A percentile compares a stretch with the other conserved stretches of the same genome.
Evolutionary conservation across 805 yeast genomes (phyloP).

Genomic region (Metahyphopichia silvanorum): DNA sequence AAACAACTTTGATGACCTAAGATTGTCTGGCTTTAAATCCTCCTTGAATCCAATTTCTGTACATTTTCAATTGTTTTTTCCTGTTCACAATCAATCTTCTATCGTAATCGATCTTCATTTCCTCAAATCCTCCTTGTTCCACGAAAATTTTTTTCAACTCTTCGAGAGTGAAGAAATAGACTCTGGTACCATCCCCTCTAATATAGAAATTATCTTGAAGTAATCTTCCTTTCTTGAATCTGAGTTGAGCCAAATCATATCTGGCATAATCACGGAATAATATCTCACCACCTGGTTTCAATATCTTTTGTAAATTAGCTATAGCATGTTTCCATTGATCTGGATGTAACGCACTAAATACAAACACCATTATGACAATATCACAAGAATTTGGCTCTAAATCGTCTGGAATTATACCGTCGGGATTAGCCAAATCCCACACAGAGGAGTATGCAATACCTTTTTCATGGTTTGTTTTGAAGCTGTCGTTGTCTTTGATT

Average conservation of each 20-base stretch:
- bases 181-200: constrained; percentile 97
- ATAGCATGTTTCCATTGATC: constrained; percentile 86
- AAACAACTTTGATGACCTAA: not conserved
- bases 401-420: constrained; percentile 76
- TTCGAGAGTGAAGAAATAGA: constrained; percentile 94
- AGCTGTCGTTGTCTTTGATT: constrained; percentile 63
- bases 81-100: constrained; percentile 87
- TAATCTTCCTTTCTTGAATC: constrained; percentile 85
- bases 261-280: constrained; percentile 93
- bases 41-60: constrained; percentile 94
- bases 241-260: constrained; percentile 90
- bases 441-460: constrained; percentile 75
- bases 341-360: constrained; percentile 89
- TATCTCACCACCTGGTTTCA: constrained; percentile 92
- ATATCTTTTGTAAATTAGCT: constrained; percentile 58
- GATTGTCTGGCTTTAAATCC: constrained; percentile 49
- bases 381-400: constrained; percentile 81
- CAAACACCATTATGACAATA: constrained; percentile 91
- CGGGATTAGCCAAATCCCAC: constrained; percentile 89
- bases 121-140: constrained; percentile 48
- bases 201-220: constrained; percentile 92
- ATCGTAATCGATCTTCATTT: constrained; percentile 81
- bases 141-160: constrained; percentile 74
- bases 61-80: constrained; percentile 91
- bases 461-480: constrained; percentile 45